Percentiles rank a stretch among this genome's conserved stretches.
Conservation (phyloP, 176 grass and related monocot genomes). For the Paspalum notatum region DNA sequence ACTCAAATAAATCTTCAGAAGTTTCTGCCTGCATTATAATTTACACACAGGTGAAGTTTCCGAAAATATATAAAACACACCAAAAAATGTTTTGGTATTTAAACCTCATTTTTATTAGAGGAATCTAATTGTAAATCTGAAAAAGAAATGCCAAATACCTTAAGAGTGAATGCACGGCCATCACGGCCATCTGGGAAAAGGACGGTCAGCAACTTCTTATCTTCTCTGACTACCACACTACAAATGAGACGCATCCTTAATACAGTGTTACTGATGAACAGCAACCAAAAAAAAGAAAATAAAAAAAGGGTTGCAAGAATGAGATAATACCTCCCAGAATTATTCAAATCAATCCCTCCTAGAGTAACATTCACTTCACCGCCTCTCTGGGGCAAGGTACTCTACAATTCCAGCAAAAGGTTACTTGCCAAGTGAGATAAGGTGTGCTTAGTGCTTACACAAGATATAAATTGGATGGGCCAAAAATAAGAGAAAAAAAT, state of each 20-base stretch:
- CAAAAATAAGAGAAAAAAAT: background rate
- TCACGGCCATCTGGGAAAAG: slow-evolving; percentile 99
- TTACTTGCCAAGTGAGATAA: slow-evolving; percentile 33
- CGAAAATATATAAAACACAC: background rate
- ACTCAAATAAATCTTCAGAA: slow-evolving; percentile 97
- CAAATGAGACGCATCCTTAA: slow-evolving; percentile 30
- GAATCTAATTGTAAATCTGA: slow-evolving; percentile 22
- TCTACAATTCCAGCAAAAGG: slow-evolving; percentile 58
- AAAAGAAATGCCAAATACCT: slow-evolving; percentile 50
- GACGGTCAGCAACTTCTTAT: slow-evolving; percentile 94
- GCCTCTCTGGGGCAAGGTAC: slow-evolving; percentile 85
- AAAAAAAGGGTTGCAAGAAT: slow-evolving; percentile 18
- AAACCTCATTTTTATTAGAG: background rate
- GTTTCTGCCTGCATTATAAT: slow-evolving; percentile 71
- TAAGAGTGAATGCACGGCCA: slow-evolving; percentile 97
- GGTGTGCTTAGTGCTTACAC: slow-evolving; percentile 26
- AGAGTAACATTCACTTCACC: slow-evolving; percentile 94
- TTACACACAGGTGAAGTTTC: slow-evolving; percentile 13
- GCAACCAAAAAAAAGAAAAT: slow-evolving; percentile 11
- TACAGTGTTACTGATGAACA: slow-evolving; percentile 30
- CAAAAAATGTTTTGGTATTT: slow-evolving; percentile 1
- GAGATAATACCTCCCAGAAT: slow-evolving; percentile 93
- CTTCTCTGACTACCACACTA: slow-evolving; percentile 99
- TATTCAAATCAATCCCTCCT: slow-evolving; percentile 98
- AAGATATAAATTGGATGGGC: slow-evolving; percentile 17